Conservation (phyloP, 768 basidiomycete genomes). For the Tulasnella sp. region DNA sequence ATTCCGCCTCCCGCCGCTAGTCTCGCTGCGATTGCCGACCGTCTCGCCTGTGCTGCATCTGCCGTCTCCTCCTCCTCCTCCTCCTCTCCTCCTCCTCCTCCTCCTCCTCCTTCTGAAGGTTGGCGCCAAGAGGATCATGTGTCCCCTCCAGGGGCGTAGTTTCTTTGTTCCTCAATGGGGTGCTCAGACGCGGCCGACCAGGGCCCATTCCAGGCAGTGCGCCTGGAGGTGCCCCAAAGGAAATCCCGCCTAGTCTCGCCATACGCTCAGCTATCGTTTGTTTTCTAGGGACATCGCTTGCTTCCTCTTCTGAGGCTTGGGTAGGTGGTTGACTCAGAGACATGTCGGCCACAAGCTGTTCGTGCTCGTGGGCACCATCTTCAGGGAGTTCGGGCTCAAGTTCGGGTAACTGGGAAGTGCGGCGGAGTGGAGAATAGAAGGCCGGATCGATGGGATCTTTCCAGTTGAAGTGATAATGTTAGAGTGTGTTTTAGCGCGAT, state of each 20-base stretch:
- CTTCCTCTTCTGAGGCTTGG: slow-evolving; percentile 11
- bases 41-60: slow-evolving; percentile 25
- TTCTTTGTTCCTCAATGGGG: slow-evolving; percentile 6
- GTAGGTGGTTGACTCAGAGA: neutral
- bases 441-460: slow-evolving; percentile 19
- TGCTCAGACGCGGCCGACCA: too few relatives aligned
- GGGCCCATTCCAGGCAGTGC: slow-evolving; percentile 13
- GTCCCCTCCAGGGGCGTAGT: neutral
- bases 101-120: neutral
- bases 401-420: neutral
- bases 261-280: slow-evolving; percentile 85
- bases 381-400: slow-evolving; percentile 9
- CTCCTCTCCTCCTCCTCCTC: slow-evolving; percentile 6
- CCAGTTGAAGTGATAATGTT: neutral
- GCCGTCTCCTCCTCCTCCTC: neutral
- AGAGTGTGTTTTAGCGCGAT: neutral
- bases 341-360: neutral
- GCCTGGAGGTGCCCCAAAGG: slow-evolving; percentile 30
- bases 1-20: slow-evolving; percentile 47
- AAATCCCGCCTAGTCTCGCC: slow-evolving; percentile 80
- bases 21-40: slow-evolving; percentile 42
- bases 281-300: slow-evolving; percentile 30
- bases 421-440: slow-evolving; percentile 17
- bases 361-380: neutral
- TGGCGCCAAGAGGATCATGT: neutral